Conservation (phyloP, 768 basidiomycete genomes). For the Polyporus arcularius region DNA sequence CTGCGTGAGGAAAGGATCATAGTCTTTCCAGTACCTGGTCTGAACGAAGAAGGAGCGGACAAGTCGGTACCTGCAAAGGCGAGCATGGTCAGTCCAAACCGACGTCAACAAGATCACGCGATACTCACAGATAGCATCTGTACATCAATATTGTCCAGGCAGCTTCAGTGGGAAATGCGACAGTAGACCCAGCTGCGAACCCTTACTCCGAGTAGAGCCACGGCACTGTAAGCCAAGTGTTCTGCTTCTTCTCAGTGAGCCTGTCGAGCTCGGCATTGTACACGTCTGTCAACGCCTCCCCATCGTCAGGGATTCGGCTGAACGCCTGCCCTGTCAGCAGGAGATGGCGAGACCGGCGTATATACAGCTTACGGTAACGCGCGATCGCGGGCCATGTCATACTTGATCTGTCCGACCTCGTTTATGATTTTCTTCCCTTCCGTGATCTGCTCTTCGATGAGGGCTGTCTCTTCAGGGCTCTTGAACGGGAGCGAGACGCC, state of each 20-base stretch:
- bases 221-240: slow-evolving; percentile 89
- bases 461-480: slow-evolving; percentile 23
- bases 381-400: slow-evolving; percentile 83
- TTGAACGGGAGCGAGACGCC: slow-evolving; percentile 35
- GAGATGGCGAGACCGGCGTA: neutral
- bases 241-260: slow-evolving; percentile 46
- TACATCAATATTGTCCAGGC: neutral
- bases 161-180: neutral
- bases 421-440: slow-evolving; percentile 82
- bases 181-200: no score
- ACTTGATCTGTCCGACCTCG: slow-evolving; percentile 76
- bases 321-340: neutral
- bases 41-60: slow-evolving; percentile 71
- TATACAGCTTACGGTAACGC: slow-evolving; percentile 54
- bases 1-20: slow-evolving; percentile 82
- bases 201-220: slow-evolving; percentile 96
- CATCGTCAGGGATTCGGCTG: slow-evolving; percentile 76
- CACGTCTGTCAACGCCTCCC: slow-evolving; percentile 62
- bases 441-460: slow-evolving; percentile 46
- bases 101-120: neutral
- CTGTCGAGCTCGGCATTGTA: slow-evolving; percentile 76
- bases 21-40: slow-evolving; percentile 68
- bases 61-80: slow-evolving; percentile 71
- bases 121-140: slow-evolving; percentile 21
- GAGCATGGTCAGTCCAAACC: neutral